Evolutionary conservation across 306 rosid genomes (phyloP), one percentile per base, ranked within the genome.

Genomic region (Trichosanthes cucumerina): DNA sequence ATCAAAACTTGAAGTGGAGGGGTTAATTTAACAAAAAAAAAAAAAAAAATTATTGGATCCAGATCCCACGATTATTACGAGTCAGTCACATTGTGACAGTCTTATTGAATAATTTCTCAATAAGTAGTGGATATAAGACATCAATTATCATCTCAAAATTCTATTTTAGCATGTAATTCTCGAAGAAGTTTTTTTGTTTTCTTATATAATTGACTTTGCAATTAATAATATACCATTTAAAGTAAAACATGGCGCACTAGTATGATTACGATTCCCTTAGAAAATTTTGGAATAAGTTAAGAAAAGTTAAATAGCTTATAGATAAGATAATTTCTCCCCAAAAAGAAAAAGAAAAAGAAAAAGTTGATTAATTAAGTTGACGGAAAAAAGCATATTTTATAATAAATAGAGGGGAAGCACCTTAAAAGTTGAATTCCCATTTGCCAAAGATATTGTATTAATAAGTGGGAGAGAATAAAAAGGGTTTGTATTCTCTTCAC

Each of bases 341-440:
- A 4, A 41, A 41, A 41, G n/a, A n/a, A n/a, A n/a, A n/a, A n/a
- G n/a, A 21, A 60, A 9, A 16, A 38, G 21, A 18, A 10, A 68
- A 10, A 13, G 21, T 43, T 70, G 44, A 23, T 7, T 14, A 74
- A 43, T 21, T 16, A 50, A 5, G 12, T 59, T 39, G 63, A 60
- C 21, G 21, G n/a, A 43, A 21, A 11, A 73, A 82, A 33, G 18
- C 52, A 68, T 38, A 38, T 9, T 2, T 2, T 62, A 62, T 14
- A 31, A 31, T 31, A 0, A 31, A 63, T 1, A 65, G 47, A 65
- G 73, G 5, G 5, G 47, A 65, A 36, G 89, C 89, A 85, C 90
- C 83, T 79, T 28, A 80, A 93, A 88, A 85, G 92, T 57, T 60
- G 88, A 88, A 90, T 87, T 88, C 92, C 85, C 77, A 88, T 89